These are phyloP conservation scores for Eucalyptus albens DNA, from an alignment of 345 rosid species.

Conservation along the genomic window DNA sequence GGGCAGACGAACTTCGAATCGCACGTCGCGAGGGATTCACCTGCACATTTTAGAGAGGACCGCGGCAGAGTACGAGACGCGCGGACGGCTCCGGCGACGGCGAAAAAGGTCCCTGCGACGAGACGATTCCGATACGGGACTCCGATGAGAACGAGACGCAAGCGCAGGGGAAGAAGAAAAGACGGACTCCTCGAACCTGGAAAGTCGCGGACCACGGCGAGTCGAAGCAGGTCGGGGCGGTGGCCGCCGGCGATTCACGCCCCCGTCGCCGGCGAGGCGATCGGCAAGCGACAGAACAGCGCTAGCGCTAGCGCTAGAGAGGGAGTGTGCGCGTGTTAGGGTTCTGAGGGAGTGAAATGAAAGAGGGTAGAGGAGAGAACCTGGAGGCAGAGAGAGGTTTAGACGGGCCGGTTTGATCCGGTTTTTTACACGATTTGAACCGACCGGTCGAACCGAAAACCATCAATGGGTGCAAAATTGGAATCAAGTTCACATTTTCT, in stretches of 20 bases:
- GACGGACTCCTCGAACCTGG: background rate
- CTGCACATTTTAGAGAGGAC: background rate
- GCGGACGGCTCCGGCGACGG: background rate
- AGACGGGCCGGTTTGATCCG: background rate
- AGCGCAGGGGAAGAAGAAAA: background rate
- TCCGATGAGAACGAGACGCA: background rate
- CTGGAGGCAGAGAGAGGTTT: background rate
- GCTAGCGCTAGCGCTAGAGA: background rate
- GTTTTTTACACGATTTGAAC: background rate
- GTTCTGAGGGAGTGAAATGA: background rate
- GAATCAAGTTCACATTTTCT: background rate
- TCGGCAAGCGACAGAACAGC: background rate
- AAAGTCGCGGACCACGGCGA: background rate
- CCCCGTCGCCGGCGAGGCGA: background rate
- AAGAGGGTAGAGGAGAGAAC: background rate
- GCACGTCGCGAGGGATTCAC: background rate
- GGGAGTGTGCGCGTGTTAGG: background rate
- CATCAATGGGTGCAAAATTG: background rate
- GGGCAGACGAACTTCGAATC: background rate
- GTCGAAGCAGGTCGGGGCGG: background rate
- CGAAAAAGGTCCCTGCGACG: background rate
- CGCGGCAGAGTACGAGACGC: background rate
- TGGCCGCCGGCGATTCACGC: background rate
- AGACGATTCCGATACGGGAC: background rate
- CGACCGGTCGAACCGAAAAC: background rate